A percentile compares a stretch with the other conserved stretches of the same genome.
phyloP scores from a whole-genome alignment of 805 yeast genomes.

The Lachancea dasiensis region DNA sequence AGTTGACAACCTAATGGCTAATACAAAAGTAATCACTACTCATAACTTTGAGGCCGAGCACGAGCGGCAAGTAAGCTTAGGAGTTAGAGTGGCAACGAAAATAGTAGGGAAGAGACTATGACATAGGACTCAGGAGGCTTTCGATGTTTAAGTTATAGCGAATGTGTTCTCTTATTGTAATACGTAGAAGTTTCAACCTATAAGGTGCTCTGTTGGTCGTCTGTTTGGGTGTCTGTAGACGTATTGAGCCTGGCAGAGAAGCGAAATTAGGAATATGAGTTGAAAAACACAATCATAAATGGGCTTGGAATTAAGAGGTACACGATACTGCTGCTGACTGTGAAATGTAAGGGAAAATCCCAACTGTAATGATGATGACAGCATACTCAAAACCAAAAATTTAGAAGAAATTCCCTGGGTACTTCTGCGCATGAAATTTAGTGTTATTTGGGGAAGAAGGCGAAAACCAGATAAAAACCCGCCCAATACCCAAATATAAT shows the following conservation, averaged over 20 bases:
- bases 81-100: constrained; percentile 63
- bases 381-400: constrained; percentile 15
- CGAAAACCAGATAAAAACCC: constrained; percentile 24
- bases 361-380: constrained; percentile 8
- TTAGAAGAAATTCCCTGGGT: constrained; percentile 29
- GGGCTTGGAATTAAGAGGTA: constrained; percentile 25
- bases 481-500: constrained; percentile 36
- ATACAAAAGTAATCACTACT: constrained; percentile 48
- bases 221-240: constrained; percentile 20
- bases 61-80: constrained; percentile 54
- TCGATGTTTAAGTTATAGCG: too few relatives aligned
- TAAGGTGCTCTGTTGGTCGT: too few relatives aligned
- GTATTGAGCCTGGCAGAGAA: constrained; percentile 27
- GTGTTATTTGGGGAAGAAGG: constrained; percentile 37
- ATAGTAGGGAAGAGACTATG: constrained; percentile 52
- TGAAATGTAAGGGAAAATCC: constrained; percentile 4
- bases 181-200: too few relatives aligned
- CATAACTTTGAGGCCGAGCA: constrained; percentile 56
- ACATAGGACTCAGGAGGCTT: constrained; percentile 4
- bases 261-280: constrained; percentile 12
- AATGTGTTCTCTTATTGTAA: too few relatives aligned
- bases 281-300: constrained; percentile 15
- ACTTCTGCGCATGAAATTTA: constrained; percentile 36
- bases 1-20: constrained; percentile 49
- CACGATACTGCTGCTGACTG: constrained; percentile 12